phyloP scores from a whole-genome alignment of 1,139 yeast genomes.

The Meyerozyma smithsonii region DNA sequence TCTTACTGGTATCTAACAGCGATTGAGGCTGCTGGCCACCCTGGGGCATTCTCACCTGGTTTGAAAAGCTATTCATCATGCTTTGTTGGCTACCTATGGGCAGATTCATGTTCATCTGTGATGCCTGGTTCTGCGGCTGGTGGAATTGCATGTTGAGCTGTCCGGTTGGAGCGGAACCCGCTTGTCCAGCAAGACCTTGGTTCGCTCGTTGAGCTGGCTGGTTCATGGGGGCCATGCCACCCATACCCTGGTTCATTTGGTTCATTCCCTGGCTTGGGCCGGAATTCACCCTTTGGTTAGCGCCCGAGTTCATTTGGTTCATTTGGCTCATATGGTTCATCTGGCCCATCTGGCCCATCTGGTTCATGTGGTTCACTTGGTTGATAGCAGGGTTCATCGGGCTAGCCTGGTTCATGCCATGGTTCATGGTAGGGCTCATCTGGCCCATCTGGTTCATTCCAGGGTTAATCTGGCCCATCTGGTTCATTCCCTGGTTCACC shows the following conservation, averaged over 20 bases:
- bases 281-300: neutral
- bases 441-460: neutral
- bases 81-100: neutral
- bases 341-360: neutral
- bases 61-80: neutral
- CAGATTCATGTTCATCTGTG: conserved; percentile 1
- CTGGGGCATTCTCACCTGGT: conserved; percentile 1
- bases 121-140: neutral
- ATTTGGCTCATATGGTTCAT: neutral
- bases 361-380: conserved; percentile 1
- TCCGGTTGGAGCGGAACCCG: neutral
- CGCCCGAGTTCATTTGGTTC: neutral
- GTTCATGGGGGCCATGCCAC: neutral
- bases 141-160: neutral
- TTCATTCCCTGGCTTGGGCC: neutral
- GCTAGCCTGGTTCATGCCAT: neutral
- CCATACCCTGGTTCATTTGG: neutral
- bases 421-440: neutral
- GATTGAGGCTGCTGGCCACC: neutral
- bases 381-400: neutral
- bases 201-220: neutral
- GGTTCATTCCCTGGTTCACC: neutral
- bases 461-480: neutral
- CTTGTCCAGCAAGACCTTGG: neutral
- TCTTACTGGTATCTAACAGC: conserved; percentile 8